These are phyloP conservation scores for Fusarium neocosmosporiellum DNA, from an alignment of 2,329 filamentous ascomycete genomes.

Conservation along the genomic window DNA sequence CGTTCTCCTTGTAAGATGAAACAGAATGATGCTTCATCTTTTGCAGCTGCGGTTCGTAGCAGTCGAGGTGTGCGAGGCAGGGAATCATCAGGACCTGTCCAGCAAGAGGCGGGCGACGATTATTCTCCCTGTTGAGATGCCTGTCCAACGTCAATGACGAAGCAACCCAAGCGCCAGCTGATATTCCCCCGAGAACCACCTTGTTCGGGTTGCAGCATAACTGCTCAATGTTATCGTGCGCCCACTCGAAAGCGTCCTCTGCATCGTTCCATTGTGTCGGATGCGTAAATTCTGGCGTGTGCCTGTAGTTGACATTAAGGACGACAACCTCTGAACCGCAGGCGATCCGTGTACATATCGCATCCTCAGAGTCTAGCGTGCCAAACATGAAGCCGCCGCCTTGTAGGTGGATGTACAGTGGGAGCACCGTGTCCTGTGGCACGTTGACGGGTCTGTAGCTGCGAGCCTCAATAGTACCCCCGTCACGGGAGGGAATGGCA, in stretches of 20 bases:
- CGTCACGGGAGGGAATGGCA: conserved; percentile 30
- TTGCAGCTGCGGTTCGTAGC: conserved; percentile 44
- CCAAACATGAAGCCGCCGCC: conserved; percentile 70
- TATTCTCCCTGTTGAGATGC: conserved; percentile 40
- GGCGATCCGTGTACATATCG: conserved; percentile 60
- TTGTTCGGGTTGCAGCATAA: conserved; percentile 19
- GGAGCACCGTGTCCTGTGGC: conserved; percentile 51
- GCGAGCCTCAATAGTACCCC: conserved; percentile 27
- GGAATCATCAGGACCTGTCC: conserved; percentile 66
- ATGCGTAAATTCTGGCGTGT: conserved; percentile 65
- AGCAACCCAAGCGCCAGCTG: conserved; percentile 58
- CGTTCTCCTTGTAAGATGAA: conserved; percentile 59
- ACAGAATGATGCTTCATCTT: conserved; percentile 51
- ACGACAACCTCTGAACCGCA: conserved; percentile 56
- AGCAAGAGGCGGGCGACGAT: conserved; percentile 47
- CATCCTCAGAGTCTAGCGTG: conserved; percentile 63
- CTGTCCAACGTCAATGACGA: conserved; percentile 55
- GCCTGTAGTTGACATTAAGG: conserved; percentile 68
- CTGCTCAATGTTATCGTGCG: conserved; percentile 49
- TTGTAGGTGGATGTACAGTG: conserved; percentile 64
- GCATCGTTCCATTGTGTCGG: conserved; percentile 65
- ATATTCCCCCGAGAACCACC: conserved; percentile 61
- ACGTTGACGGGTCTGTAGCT: conserved; percentile 32
- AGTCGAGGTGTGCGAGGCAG: conserved; percentile 46
- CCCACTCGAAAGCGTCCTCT: conserved; percentile 66